Conservation (phyloP, 805 yeast genomes). For the Saccharomycopsis selenospora region DNA sequence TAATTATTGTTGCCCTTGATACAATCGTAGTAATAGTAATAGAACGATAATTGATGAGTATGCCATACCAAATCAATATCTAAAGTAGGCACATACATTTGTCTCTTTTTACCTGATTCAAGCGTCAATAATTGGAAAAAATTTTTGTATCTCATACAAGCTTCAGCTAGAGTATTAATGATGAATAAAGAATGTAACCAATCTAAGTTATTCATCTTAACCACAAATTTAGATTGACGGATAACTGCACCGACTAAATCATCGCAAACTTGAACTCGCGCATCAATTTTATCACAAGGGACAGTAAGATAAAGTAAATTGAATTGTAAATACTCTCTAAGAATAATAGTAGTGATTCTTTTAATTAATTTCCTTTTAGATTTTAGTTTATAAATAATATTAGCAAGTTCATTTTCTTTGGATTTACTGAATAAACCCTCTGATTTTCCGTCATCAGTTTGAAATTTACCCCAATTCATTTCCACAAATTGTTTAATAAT, state of each 20-base stretch:
- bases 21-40: background rate
- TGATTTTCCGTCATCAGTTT: too few species aligned
- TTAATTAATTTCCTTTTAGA: background rate
- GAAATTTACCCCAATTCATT: background rate
- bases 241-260: slow-evolving; percentile 39
- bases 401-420: too few species aligned
- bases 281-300: slow-evolving; percentile 24
- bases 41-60: background rate
- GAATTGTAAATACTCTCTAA: background rate
- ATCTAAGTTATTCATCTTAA: background rate
- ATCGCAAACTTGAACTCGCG: slow-evolving; percentile 42
- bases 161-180: background rate
- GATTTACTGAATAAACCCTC: too few species aligned
- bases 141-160: background rate
- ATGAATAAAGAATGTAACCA: background rate
- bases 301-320: slow-evolving; percentile 1
- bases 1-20: background rate
- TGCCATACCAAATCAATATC: slow-evolving; percentile 1
- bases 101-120: background rate
- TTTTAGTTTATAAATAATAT: background rate
- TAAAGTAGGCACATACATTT: background rate
- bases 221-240: background rate
- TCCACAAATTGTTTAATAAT: background rate
- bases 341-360: background rate
- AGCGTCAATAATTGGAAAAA: background rate